Evolutionary conservation across 148 eudicot species (phyloP).

Genomic region (Beta vulgaris): DNA sequence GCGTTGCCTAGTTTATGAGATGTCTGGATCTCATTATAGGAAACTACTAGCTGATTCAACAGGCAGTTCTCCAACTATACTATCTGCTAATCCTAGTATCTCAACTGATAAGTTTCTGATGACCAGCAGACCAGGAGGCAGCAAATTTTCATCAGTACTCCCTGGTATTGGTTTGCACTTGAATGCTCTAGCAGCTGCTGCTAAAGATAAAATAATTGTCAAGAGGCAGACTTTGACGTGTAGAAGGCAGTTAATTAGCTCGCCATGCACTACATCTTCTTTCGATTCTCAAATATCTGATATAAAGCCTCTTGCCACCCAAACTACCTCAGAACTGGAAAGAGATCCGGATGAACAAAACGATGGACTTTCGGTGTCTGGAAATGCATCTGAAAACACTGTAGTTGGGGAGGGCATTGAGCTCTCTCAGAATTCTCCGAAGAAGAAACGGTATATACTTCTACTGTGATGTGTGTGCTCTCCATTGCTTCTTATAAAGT

Average conservation of each 20-base stretch:
- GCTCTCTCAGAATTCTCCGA: conserved; percentile 24
- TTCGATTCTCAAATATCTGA: conserved; percentile 15
- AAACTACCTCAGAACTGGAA: conserved; percentile 13
- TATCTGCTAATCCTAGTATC: conserved; percentile 13
- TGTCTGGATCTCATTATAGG: conserved; percentile 39
- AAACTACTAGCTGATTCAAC: conserved; percentile 32
- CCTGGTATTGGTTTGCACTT: conserved; percentile 56
- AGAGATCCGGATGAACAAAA: conserved; percentile 8
- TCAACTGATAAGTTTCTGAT: conserved; percentile 22
- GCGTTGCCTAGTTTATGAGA: conserved; percentile 43
- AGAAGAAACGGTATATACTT: conserved; percentile 35
- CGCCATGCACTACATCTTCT: conserved; percentile 24
- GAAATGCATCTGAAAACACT: conserved; percentile 22
- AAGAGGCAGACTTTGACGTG: conserved; percentile 34
- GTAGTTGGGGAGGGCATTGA: conserved; percentile 12
- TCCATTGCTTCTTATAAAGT: background rate
- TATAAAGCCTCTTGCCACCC: conserved; percentile 12
- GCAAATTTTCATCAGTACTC: conserved; percentile 25
- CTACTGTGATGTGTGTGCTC: background rate
- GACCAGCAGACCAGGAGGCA: conserved; percentile 25
- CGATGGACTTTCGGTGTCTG: conserved; percentile 17
- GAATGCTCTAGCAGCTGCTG: conserved; percentile 39
- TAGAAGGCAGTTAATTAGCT: conserved; percentile 34
- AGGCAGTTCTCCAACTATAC: conserved; percentile 22
- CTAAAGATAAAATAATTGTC: conserved; percentile 34